phyloP scores from a whole-genome alignment of 768 basidiomycete species.

The Auriscalpium orientale region DNA sequence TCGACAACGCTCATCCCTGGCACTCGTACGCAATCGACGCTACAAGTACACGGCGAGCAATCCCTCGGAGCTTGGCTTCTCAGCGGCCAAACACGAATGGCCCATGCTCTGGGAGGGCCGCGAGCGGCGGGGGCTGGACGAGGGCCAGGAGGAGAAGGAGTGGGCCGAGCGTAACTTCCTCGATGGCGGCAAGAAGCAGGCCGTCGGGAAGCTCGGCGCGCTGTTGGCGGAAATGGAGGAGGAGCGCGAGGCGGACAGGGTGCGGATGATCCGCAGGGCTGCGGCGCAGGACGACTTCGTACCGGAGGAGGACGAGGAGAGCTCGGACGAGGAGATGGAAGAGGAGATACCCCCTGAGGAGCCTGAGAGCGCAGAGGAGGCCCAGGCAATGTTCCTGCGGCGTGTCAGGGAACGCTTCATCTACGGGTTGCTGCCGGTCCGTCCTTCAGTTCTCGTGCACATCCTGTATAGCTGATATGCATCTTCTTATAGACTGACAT shows the following conservation, averaged over 20 bases:
- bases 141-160: slow-evolving; percentile 55
- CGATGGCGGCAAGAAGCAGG: slow-evolving; percentile 39
- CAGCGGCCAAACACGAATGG: slow-evolving; percentile 50
- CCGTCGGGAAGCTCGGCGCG: slow-evolving; percentile 62
- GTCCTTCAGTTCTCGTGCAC: slow-evolving; percentile 14
- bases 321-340: slow-evolving; percentile 39
- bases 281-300: slow-evolving; percentile 37
- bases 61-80: slow-evolving; percentile 50
- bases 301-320: slow-evolving; percentile 58
- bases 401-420: slow-evolving; percentile 63
- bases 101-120: slow-evolving; percentile 59
- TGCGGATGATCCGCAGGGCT: slow-evolving; percentile 38
- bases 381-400: slow-evolving; percentile 46
- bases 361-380: slow-evolving; percentile 42
- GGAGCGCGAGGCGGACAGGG: slow-evolving; percentile 62
- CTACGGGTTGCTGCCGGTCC: slow-evolving; percentile 67
- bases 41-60: slow-evolving; percentile 49
- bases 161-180: slow-evolving; percentile 66
- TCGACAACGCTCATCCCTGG: slow-evolving; percentile 55
- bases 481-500: slow-evolving; percentile 44
- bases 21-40: slow-evolving; percentile 65
- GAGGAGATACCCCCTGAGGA: slow-evolving; percentile 11
- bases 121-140: slow-evolving; percentile 40
- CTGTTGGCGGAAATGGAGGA: slow-evolving; percentile 71
- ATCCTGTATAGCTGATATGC: background rate